Base-by-base conservation (phyloP, 1,284 basidiomycete species). In the Cystobasidium sp. region DNA sequence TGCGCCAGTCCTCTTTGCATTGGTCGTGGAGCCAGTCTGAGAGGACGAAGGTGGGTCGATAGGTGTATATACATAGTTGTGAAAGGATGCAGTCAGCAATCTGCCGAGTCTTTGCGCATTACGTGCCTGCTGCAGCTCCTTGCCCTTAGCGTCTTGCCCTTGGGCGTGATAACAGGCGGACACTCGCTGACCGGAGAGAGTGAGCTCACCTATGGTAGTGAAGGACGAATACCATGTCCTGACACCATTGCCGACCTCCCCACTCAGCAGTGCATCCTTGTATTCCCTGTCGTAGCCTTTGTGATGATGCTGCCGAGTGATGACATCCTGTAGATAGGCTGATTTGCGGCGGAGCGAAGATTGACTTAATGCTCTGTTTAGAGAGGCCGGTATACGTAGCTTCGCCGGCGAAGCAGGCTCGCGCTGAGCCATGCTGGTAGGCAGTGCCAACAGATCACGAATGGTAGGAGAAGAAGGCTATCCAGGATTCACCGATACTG, bases 1-100 rank as follows among this genome's bases (percentile, higher is more conserved):
- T 75, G 31, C 83, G 80, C 14, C 81, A 76, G 53, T 80, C 79
- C 72, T 83, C 80, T 75, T 83, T 84, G 80, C 83, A 81, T 24
- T 79, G 78, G 71, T 83, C 82, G 77, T 83, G 82, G 18, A 82
- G 78, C 83, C 83, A 83, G 76, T 83, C 81, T 67, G 56, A 8
- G 14, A 24, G 24, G 41, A n/a, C n/a, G n/a, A n/a, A 43, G 24
- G 37, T 5, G 43, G 41, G 66, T 16, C 0, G 9, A n/a, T 52
- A 62, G 20, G 24, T 31, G 55, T 61, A 24, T 16, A 18, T 41
- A 12, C 16, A 37, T 55, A 70, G 20, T 6, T 22, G 61, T 6
- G 16, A 41, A 52, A 22, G 43, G 39, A 5, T 31, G 31, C 31
- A 31, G 31, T 31, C 31, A 31, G 31, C 31, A 31, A 31, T 31